These are phyloP conservation scores for Scedosporium apiospermum DNA, from an alignment of 2,329 filamentous ascomycete genomes.

Conservation along the genomic window DNA sequence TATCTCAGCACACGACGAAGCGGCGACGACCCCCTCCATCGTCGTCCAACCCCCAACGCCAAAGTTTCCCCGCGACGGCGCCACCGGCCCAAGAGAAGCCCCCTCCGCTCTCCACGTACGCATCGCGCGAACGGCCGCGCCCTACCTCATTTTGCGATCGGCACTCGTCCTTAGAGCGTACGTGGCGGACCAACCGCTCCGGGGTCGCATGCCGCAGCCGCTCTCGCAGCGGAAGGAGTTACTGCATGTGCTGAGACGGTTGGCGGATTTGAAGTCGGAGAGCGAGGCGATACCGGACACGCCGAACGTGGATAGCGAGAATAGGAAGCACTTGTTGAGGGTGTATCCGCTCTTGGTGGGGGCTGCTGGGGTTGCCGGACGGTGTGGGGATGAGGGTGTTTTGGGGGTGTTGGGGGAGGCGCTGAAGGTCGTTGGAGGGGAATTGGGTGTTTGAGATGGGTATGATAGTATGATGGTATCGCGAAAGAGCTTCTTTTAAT, in stretches of 20 bases:
- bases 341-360: conserved; percentile 70
- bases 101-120: conserved; percentile 34
- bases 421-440: conserved; percentile 51
- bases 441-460: conserved; percentile 29
- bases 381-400: conserved; percentile 51
- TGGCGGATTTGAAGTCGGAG: conserved; percentile 61
- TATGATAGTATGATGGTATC: no score
- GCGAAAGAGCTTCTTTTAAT: no score
- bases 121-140: conserved; percentile 67
- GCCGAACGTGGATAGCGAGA: conserved; percentile 39
- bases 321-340: conserved; percentile 66
- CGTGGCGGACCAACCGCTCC: conserved; percentile 81
- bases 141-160: conserved; percentile 73
- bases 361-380: conserved; percentile 48
- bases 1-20: conserved; percentile 40
- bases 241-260: conserved; percentile 55
- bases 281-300: conserved; percentile 56
- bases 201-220: conserved; percentile 83
- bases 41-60: conserved; percentile 35
- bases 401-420: conserved; percentile 47
- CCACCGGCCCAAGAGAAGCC: conserved; percentile 7
- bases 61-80: conserved; percentile 23
- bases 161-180: conserved; percentile 76
- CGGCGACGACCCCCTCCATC: conserved; percentile 22
- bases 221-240: conserved; percentile 72